Conservation (phyloP, 208 protist genomes). For the Wallacemonas sp. region DNA sequence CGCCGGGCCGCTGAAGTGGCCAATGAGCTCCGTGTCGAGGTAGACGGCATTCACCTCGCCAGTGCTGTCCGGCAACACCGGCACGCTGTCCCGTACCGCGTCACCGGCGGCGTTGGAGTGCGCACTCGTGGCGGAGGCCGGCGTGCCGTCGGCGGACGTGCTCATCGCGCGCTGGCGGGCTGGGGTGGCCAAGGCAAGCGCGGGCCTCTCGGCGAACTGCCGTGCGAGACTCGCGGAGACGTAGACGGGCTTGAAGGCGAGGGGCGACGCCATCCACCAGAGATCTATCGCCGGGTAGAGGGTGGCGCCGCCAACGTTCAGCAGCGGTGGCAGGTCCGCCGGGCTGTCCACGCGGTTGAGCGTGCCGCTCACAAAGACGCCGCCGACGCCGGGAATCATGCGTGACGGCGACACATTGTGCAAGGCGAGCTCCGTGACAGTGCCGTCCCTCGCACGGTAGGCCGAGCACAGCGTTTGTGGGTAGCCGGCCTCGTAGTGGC, state of each 20-base stretch:
- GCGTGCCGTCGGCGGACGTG: neutral
- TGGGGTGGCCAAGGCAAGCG: neutral
- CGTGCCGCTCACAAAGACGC: slow-evolving; percentile 68
- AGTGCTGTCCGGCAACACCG: neutral
- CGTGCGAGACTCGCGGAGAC: slow-evolving; percentile 17
- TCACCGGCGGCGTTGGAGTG: no score
- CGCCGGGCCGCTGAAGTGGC: slow-evolving; percentile 8
- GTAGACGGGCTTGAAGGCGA: slow-evolving; percentile 65
- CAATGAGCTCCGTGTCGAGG: slow-evolving; percentile 3
- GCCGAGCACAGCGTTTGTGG: slow-evolving; percentile 61
- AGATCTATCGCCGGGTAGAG: slow-evolving; percentile 57
- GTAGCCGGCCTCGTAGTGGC: slow-evolving; percentile 54
- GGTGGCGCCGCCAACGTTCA: slow-evolving; percentile 35
- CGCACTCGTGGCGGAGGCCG: no score
- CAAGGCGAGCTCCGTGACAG: slow-evolving; percentile 54
- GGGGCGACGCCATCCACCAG: slow-evolving; percentile 82
- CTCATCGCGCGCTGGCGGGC: neutral
- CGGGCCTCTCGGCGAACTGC: neutral
- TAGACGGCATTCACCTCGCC: neutral
- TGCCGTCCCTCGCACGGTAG: slow-evolving; percentile 52
- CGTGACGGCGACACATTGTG: slow-evolving; percentile 49
- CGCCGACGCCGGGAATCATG: slow-evolving; percentile 48
- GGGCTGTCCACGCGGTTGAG: slow-evolving; percentile 24
- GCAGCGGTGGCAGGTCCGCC: slow-evolving; percentile 2
- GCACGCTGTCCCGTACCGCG: neutral